phyloP scores from a whole-genome alignment of 306 rosid genomes.

The Vigna unguiculata region DNA sequence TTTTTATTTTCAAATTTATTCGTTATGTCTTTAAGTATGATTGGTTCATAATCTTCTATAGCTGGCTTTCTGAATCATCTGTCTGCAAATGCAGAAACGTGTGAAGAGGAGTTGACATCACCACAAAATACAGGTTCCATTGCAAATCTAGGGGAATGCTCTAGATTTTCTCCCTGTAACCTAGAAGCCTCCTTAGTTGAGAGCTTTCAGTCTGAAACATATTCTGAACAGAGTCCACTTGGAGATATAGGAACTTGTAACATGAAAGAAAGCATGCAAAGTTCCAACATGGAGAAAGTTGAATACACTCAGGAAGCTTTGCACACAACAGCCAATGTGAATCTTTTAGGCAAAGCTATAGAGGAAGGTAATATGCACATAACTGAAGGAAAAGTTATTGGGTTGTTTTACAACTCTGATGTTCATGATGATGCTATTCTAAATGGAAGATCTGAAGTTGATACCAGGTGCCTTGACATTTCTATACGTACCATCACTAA shows the following conservation, averaged over 20 bases:
- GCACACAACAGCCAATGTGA: not conserved
- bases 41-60: not conserved
- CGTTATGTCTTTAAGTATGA: not conserved
- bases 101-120: constrained; percentile 5
- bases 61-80: not conserved
- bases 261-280: constrained; percentile 5
- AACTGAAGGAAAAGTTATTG: not conserved
- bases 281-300: not conserved
- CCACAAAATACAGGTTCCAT: constrained; percentile 1
- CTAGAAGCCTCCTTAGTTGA: constrained; percentile 17
- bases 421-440: not conserved
- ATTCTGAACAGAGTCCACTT: constrained; percentile 1
- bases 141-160: constrained; percentile 22
- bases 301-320: not conserved
- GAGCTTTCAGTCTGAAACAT: constrained; percentile 22
- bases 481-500: not conserved
- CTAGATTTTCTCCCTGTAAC: constrained; percentile 2
- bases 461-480: not conserved
- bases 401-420: constrained; percentile 8
- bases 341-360: not conserved
- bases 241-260: constrained; percentile 24
- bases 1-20: constrained; percentile 10
- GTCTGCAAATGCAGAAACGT: constrained; percentile 15
- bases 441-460: not conserved
- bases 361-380: not conserved